phyloP scores from a whole-genome alignment of 1,139 yeast species.

The Debaryomyces fabryi region DNA sequence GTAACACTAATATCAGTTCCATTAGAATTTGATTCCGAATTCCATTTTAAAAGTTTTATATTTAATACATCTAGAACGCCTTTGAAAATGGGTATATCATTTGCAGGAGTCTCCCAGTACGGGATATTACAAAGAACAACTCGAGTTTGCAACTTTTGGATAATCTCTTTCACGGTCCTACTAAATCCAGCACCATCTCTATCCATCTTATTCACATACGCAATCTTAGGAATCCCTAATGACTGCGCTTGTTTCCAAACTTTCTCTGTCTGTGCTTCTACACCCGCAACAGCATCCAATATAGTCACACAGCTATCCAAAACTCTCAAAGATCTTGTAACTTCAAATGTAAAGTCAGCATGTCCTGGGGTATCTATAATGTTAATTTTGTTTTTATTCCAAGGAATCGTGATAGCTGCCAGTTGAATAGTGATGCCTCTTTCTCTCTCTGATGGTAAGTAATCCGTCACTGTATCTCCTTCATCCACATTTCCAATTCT shows the following conservation, averaged over 20 bases:
- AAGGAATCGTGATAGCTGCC: slow-evolving; percentile 91
- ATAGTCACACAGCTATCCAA: slow-evolving; percentile 93
- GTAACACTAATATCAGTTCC: slow-evolving; percentile 60
- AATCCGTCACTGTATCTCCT: slow-evolving; percentile 96
- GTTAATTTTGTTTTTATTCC: slow-evolving; percentile 79
- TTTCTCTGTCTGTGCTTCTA: slow-evolving; percentile 96
- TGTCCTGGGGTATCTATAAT: slow-evolving; percentile 98
- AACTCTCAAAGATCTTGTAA: slow-evolving; percentile 83
- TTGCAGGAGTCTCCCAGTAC: slow-evolving; percentile 48
- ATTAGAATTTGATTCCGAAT: slow-evolving; percentile 41
- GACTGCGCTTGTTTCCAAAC: slow-evolving; percentile 89
- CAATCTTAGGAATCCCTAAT: slow-evolving; percentile 69
- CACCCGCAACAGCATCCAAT: slow-evolving; percentile 96
- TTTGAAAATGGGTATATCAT: slow-evolving; percentile 45
- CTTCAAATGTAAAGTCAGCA: slow-evolving; percentile 96
- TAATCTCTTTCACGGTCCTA: slow-evolving; percentile 83
- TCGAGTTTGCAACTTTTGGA: slow-evolving; percentile 73
- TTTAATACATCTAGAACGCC: slow-evolving; percentile 88
- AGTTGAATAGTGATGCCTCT: slow-evolving; percentile 96
- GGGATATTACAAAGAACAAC: slow-evolving; percentile 84
- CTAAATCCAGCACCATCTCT: slow-evolving; percentile 94
- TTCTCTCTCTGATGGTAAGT: slow-evolving; percentile 83
- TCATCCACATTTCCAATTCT: slow-evolving; percentile 93
- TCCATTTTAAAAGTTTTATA: slow-evolving; percentile 68
- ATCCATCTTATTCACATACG: slow-evolving; percentile 94